A percentile compares a stretch with the other conserved stretches of the same genome.
These are phyloP conservation scores for Nannizzia gypsea DNA, from an alignment of 2,329 filamentous ascomycete genomes.

Conservation along the genomic window DNA sequence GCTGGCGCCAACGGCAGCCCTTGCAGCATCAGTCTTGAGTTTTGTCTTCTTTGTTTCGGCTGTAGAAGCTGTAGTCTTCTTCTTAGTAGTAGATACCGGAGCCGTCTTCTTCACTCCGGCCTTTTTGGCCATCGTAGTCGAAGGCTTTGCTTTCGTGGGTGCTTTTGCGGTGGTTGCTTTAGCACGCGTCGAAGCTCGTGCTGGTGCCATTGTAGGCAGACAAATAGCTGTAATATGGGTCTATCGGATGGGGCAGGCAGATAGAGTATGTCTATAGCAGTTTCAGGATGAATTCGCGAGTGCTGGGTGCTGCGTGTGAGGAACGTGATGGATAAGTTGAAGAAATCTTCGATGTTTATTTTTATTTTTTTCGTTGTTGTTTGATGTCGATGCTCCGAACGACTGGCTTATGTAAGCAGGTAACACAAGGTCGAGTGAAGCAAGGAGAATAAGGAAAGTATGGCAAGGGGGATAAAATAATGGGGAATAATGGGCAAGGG, in stretches of 20 bases:
- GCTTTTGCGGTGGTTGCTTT: slow-evolving; percentile 2
- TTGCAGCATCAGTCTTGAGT: slow-evolving; percentile 4
- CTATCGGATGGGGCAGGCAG: background rate
- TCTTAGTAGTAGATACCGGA: background rate
- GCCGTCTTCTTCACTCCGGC: slow-evolving; percentile 5
- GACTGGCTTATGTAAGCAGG: background rate
- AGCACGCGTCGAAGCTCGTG: slow-evolving; percentile 1
- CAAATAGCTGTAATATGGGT: background rate
- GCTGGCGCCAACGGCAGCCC: background rate
- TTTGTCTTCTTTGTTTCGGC: slow-evolving; percentile 5
- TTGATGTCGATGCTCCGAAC: background rate
- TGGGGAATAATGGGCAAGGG: no score
- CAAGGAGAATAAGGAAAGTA: background rate
- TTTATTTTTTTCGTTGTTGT: background rate
- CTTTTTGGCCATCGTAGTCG: slow-evolving; percentile 4
- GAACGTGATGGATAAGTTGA: background rate
- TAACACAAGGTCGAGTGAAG: background rate
- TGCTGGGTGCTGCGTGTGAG: background rate
- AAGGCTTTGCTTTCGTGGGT: background rate
- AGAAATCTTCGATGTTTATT: background rate
- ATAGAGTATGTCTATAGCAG: background rate
- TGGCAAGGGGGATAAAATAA: background rate
- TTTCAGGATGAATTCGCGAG: background rate
- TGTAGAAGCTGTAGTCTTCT: slow-evolving; percentile 5
- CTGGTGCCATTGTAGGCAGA: slow-evolving; percentile 1